Evolutionary conservation across 2,329 filamentous ascomycete species (phyloP).

Genomic region (Rutstroemia sp.): DNA sequence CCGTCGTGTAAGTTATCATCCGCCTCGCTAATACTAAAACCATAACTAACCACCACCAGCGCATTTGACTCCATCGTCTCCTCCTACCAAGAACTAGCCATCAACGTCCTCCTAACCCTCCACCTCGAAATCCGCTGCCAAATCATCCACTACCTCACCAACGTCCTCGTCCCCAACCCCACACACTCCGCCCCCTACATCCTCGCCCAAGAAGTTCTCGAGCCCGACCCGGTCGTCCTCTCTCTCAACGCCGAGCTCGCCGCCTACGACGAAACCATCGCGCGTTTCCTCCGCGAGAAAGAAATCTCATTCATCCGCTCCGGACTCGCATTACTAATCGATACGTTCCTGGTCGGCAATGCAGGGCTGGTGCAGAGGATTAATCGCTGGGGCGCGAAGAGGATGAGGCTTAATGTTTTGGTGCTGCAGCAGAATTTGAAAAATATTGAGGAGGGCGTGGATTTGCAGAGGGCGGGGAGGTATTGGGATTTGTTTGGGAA

Average conservation of each 20-base stretch:
- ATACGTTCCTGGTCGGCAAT: conserved; percentile 68
- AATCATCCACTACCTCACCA: conserved; percentile 69
- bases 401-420: conserved; percentile 88
- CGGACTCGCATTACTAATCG: conserved; percentile 71
- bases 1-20: conserved; percentile 58
- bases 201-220: conserved; percentile 64
- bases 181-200: conserved; percentile 44
- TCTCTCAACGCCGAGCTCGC: conserved; percentile 76
- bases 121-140: conserved; percentile 86
- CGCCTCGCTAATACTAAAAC: not conserved
- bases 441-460: conserved; percentile 71
- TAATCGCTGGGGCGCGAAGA: conserved; percentile 75
- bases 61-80: conserved; percentile 81
- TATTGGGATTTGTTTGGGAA: conserved; percentile 64
- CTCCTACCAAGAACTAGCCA: conserved; percentile 74
- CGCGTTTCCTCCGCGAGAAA: conserved; percentile 60
- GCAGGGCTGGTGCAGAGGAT: conserved; percentile 67
- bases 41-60: conserved; percentile 33
- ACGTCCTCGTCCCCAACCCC: conserved; percentile 52
- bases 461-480: conserved; percentile 53
- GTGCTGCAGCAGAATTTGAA: conserved; percentile 96
- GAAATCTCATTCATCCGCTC: conserved; percentile 71
- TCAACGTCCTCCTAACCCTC: conserved; percentile 72
- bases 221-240: conserved; percentile 75
- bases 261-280: conserved; percentile 77